Conservation (phyloP, 2,329 filamentous ascomycete species). For the Proliferodiscus dingleyae region DNA sequence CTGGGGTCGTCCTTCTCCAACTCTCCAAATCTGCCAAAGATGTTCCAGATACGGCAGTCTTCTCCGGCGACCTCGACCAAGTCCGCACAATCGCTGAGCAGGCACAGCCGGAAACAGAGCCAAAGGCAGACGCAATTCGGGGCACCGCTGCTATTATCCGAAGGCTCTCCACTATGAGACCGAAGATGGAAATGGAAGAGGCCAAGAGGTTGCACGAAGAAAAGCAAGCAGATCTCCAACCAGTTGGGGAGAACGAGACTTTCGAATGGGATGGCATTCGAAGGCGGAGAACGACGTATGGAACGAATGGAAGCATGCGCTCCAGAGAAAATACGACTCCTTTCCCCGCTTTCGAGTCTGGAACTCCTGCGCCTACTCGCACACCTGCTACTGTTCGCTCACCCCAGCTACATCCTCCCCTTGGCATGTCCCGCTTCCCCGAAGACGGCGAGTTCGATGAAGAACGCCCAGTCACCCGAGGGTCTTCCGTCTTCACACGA, state of each 20-base stretch:
- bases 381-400: conserved; percentile 5
- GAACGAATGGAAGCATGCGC: conserved; percentile 30
- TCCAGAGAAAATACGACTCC: conserved; percentile 27
- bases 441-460: conserved; percentile 56
- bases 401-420: conserved; percentile 58
- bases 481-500: conserved; percentile 40
- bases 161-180: conserved; percentile 68
- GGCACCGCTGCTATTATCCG: conserved; percentile 85
- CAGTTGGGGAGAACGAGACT: conserved; percentile 72
- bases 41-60: conserved; percentile 87
- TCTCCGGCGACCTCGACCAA: conserved; percentile 89
- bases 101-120: conserved; percentile 92
- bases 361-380: conserved; percentile 26
- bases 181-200: conserved; percentile 76
- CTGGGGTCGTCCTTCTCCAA: conserved; percentile 86
- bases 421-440: conserved; percentile 85
- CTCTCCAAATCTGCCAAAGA: conserved; percentile 98
- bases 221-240: conserved; percentile 65
- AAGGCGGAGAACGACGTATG: conserved; percentile 57
- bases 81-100: conserved; percentile 92
- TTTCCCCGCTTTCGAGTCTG: conserved; percentile 18
- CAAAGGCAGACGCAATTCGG: conserved; percentile 92
- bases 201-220: conserved; percentile 75
- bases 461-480: conserved; percentile 43
- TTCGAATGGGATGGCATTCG: conserved; percentile 87